Percentiles rank a stretch among this genome's conserved stretches.
Conservation (phyloP, 192 early-diverging fungal species). For the Backusella tuberculispora region DNA sequence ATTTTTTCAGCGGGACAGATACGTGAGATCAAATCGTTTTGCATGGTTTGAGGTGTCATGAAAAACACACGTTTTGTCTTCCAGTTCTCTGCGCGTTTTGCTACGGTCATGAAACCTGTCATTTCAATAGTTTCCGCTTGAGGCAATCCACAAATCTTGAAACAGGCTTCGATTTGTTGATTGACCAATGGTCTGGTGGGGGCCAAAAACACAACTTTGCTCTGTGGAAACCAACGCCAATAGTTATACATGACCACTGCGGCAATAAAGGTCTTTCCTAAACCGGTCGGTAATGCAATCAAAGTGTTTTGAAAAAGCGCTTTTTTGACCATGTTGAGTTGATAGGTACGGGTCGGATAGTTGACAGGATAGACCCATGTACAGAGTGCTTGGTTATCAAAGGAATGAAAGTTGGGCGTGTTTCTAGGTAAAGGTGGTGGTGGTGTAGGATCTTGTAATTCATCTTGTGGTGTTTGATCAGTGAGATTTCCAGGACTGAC, state of each 20-base stretch:
- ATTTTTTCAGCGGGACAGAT: constrained; percentile 71
- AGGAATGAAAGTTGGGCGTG: constrained; percentile 46
- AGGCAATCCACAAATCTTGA: constrained; percentile 78
- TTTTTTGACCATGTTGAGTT: constrained; percentile 80
- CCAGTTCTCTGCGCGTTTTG: constrained; percentile 63
- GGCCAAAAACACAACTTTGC: constrained; percentile 87
- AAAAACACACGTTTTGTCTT: constrained; percentile 75
- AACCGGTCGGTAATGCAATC: constrained; percentile 81
- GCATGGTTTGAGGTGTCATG: constrained; percentile 84
- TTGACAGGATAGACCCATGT: constrained; percentile 84
- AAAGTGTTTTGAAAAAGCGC: constrained; percentile 85
- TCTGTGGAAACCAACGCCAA: constrained; percentile 89
- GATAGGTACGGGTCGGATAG: constrained; percentile 77
- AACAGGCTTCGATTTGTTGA: constrained; percentile 91
- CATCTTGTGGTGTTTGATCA: background rate
- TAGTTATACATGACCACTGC: constrained; percentile 93
- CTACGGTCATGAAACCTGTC: constrained; percentile 64
- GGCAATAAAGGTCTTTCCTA: constrained; percentile 96
- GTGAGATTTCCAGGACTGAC: too few species aligned
- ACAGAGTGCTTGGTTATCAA: constrained; percentile 50
- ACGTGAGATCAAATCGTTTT: constrained; percentile 78
- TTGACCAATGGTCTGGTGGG: constrained; percentile 90
- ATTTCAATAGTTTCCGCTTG: constrained; percentile 61
- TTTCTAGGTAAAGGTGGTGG: constrained; percentile 31
- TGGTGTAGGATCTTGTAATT: constrained; percentile 10